Evolutionary conservation across 352 stramenopile species (phyloP), one percentile per base, ranked within the genome.

Genomic region (Phytophthora megakarya): DNA sequence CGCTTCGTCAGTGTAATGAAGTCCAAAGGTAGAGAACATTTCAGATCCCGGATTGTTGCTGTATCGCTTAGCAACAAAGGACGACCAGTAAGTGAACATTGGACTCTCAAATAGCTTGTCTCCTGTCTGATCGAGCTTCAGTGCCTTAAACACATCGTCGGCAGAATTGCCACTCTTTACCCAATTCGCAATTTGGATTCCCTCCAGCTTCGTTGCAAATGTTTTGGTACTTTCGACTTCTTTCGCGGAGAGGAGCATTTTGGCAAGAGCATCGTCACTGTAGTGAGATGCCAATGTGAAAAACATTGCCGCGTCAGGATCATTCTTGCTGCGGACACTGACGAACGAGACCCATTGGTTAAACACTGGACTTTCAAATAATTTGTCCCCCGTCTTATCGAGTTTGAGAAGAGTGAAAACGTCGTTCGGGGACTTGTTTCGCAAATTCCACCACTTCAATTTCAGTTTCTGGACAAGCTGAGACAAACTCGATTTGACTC

Each of bases 371-470:
- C 12, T 50, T n/a, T 43, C 21, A 35, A 61, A 61, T 22, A 50
- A 22, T 15, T 52, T 50, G 18, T 8, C 13, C 44, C 43, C 30
- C 21, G 33, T 50, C 16, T 37, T 9, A 15, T 28, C 15, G 16
- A 60, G 51, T 15, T 25, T 21, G 12, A 60, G 22, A 25, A 19
- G 18, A 5, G 12, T 42, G 30, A 51, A 61, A 21, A 61, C 23
- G 3, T 61, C 23, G 15, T 50, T 38, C 40, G 52, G 28, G 38
- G 52, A 51, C 37, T 51, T 57, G 35, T 39, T 38, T 15, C 35
- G 9, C 18, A 23, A 8, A 3, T 21, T n/a, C 16, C n/a, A 30
- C 45, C 35, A 48, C 39, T 47, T 37, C n/a, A 48, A 25, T 16
- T 57, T 23, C 12, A 47, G 35, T 2, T 39, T 42, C 18, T 53